Evolutionary conservation across 2,329 filamentous ascomycete species (phyloP), one percentile per base, ranked within the genome.

Genomic region (Cladophialophora psammophila): DNA sequence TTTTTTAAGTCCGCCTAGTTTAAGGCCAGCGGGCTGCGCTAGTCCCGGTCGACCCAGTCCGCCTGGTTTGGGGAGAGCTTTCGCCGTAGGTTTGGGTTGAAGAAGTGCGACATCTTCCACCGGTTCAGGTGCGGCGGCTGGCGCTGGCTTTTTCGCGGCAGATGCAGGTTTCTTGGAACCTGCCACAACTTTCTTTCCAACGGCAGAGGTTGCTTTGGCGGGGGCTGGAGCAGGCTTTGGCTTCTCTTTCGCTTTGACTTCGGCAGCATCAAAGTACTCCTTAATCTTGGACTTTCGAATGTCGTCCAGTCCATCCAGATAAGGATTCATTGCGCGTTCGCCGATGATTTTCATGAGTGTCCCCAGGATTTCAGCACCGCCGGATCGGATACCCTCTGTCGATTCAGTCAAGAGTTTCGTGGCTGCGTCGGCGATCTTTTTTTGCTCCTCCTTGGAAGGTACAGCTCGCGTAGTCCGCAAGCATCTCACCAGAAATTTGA

Each of bases 291-390:
- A 91, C 81, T 97, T 98, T 68, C 94, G 88, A 72, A 98, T 98
- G 31, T 99, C 95, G 76, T 99, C 95, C 2, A 99, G 84, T 2
- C 93, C 93, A 70, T 97, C 94, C 15, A 99, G 82, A 77, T 96
- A 91, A 8, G 92, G 91, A 52, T 91, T 93, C 95, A 99, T 99
- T 60, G 92, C 92, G 65, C 95, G 88, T 79, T 99, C 96, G 50
- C 95, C 94, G 82, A 98, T 92, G 63, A 99, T 98, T 82, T 98
- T 99, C 95, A 97, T 98, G 58, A 99, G 80, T 0, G 94, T 97
- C 70, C 96, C 95, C 2, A 99, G 83, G 38, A 95, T 89, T 78
- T 99, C 95, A 13, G 94, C 94, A 77, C 94, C 95, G 35, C 93
- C 93, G 57, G 94, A 90, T 79, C 95, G 88, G 66, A 96, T 87